Base-by-base conservation (phyloP, 2,329 filamentous ascomycete genomes). In the Drechslerella coelobrocha region DNA sequence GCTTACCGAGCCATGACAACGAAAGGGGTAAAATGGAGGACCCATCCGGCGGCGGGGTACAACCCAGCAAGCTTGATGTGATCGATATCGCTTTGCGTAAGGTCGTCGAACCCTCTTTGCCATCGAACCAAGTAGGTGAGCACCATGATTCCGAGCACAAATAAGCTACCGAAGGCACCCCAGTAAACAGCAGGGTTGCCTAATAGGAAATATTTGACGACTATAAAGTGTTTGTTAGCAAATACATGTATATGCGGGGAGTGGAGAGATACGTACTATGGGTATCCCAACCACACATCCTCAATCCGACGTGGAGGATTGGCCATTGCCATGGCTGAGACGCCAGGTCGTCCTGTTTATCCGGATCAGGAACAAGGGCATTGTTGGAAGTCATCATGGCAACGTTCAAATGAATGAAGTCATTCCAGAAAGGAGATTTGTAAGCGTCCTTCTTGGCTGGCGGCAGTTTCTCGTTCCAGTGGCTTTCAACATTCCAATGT, bases 341-440 rank as follows among this genome's bases (percentile, higher is more conserved):
- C 29, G 94, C 94, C 51, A 99, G 86, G 77, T 99, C 94, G 77
- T 99, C 94, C 80, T 99, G 94, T 85, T 99, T 99, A 79, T 99
- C 94, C 2, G 94, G 93, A 77, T 99, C 94, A 2, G 94, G 94
- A 19, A 99, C 91, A 48, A 99, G 86, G 23, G 94, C 94, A 78
- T 99, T 99, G 84, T 99, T 99, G 39, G 94, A 97, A 2, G 94
- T 99, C 93, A 97, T 97, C 94, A 99, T 99, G 73, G 94, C 94
- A 72, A 99, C 94, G 78, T 99, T 99, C 72, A 97, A 83, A 79
- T 99, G 94, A 73, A 99, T 88, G 77, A 99, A 99, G 80, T 99
- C 94, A 78, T 96, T 92, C 77, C 96, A 84, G 84, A 99, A 99
- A 1, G 95, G 94, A 34, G 93, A 97, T 82, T 90, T 96, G 83